These are phyloP conservation scores for Auriscalpium orientale DNA, from an alignment of 768 basidiomycete species.

Conservation along the genomic window DNA sequence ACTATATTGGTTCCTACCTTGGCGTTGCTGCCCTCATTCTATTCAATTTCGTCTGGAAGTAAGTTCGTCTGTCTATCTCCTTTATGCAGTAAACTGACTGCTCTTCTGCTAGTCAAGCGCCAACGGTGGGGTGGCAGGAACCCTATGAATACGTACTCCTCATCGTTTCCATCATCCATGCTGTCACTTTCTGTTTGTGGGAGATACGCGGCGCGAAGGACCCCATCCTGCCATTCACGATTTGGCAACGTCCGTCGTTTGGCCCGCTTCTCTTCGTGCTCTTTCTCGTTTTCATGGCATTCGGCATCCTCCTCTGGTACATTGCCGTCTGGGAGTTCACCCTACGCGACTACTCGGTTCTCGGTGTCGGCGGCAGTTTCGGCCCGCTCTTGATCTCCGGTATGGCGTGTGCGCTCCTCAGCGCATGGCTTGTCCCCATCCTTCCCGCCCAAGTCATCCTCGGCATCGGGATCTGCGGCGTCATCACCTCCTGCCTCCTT, in stretches of 20 bases:
- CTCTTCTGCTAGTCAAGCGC: not conserved
- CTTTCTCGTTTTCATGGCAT: constrained; percentile 1
- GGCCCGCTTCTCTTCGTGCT: not conserved
- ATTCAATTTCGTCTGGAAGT: constrained; percentile 9
- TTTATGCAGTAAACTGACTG: not conserved
- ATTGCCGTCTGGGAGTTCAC: not conserved
- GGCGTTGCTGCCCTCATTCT: constrained; percentile 2
- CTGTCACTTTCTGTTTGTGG: not conserved
- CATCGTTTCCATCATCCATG: constrained; percentile 1
- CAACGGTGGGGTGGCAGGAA: constrained; percentile 1
- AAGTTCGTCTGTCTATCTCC: not conserved
- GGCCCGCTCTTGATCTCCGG: not conserved
- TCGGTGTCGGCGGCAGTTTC: not conserved
- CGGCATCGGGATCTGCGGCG: not conserved
- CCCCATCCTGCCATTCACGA: constrained; percentile 1
- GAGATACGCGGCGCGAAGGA: not conserved
- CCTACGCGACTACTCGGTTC: not conserved
- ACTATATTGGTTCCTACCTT: not conserved
- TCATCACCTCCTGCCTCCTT: not conserved
- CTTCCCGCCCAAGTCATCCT: not conserved
- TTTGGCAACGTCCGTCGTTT: constrained; percentile 4
- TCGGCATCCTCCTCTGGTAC: constrained; percentile 7
- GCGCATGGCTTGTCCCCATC: not conserved
- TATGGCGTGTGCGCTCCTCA: not conserved
- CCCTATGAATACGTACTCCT: constrained; percentile 5